phyloP scores from a whole-genome alignment of 179 eudicot genomes.

The Patellifolia procumbens region DNA sequence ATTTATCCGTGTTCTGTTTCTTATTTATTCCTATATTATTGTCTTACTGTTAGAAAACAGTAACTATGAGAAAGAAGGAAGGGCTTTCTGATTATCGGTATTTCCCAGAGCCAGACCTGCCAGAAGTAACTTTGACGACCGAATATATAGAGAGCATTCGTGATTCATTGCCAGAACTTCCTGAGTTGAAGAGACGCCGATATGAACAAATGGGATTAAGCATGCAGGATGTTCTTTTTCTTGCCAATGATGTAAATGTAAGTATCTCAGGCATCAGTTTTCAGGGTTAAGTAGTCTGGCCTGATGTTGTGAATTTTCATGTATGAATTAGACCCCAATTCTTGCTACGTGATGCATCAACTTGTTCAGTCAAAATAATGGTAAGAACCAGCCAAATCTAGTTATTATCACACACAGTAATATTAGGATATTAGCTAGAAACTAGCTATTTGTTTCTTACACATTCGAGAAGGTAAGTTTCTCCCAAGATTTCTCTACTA shows the following conservation, averaged over 20 bases:
- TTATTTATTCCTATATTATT: conserved; percentile 22
- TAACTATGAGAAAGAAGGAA: conserved; percentile 98
- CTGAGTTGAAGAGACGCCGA: conserved; percentile 84
- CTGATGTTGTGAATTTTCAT: neutral
- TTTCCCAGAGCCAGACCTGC: conserved; percentile 97
- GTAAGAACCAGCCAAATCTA: too few species aligned
- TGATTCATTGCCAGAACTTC: conserved; percentile 82
- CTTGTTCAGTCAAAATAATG: too few species aligned
- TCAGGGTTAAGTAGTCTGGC: neutral
- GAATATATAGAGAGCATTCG: conserved; percentile 62
- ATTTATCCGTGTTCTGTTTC: conserved; percentile 1
- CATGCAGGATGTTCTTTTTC: conserved; percentile 92
- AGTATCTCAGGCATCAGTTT: conserved; percentile 30
- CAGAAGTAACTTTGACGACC: conserved; percentile 62
- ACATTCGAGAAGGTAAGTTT: too few species aligned
- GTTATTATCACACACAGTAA: too few species aligned
- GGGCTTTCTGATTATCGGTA: conserved; percentile 95
- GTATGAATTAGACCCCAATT: conserved; percentile 3
- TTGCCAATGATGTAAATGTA: conserved; percentile 79
- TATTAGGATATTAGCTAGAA: too few species aligned
- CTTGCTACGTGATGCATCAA: conserved; percentile 11
- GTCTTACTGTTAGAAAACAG: conserved; percentile 71
- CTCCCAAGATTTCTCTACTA: too few species aligned
- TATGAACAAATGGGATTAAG: conserved; percentile 82
- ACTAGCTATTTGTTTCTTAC: too few species aligned